phyloP scores from a whole-genome alignment of 768 basidiomycete species.

The Amanita molliuscula region DNA sequence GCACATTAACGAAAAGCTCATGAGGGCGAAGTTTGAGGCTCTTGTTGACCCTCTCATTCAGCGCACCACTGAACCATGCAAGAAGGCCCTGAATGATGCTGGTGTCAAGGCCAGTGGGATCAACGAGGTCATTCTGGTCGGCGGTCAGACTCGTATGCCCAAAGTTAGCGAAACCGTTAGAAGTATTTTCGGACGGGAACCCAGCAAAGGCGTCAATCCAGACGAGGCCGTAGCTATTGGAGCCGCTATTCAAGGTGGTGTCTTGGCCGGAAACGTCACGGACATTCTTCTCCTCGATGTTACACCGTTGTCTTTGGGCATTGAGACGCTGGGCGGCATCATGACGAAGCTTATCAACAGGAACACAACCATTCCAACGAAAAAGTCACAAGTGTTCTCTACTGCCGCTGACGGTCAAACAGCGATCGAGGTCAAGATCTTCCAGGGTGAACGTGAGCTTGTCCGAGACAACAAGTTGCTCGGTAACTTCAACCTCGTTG shows the following conservation, averaged over 20 bases:
- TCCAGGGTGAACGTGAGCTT: conserved; percentile 98
- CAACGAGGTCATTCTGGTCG: conserved; percentile 95
- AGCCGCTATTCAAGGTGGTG: conserved; percentile 96
- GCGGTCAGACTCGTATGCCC: conserved; percentile 99
- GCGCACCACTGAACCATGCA: conserved; percentile 91
- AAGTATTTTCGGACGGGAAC: conserved; percentile 88
- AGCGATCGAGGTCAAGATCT: conserved; percentile 99
- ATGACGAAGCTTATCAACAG: conserved; percentile 98
- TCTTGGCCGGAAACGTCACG: conserved; percentile 91
- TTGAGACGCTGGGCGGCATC: conserved; percentile 97
- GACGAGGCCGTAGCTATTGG: conserved; percentile 99
- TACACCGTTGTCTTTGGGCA: conserved; percentile 94
- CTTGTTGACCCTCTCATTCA: conserved; percentile 77
- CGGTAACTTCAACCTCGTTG: conserved; percentile 98
- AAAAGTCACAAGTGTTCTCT: conserved; percentile 98
- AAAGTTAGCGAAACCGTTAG: conserved; percentile 92
- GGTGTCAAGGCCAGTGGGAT: conserved; percentile 89
- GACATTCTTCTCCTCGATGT: conserved; percentile 93
- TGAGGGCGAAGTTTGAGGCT: conserved; percentile 83
- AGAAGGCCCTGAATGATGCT: conserved; percentile 92
- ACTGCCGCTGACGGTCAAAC: conserved; percentile 98
- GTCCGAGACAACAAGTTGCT: conserved; percentile 98
- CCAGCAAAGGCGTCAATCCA: conserved; percentile 98
- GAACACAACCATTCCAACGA: conserved; percentile 99
- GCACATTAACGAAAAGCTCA: conserved; percentile 90